phyloP scores from a whole-genome alignment of 768 basidiomycete species.

The Zangia roseola region DNA sequence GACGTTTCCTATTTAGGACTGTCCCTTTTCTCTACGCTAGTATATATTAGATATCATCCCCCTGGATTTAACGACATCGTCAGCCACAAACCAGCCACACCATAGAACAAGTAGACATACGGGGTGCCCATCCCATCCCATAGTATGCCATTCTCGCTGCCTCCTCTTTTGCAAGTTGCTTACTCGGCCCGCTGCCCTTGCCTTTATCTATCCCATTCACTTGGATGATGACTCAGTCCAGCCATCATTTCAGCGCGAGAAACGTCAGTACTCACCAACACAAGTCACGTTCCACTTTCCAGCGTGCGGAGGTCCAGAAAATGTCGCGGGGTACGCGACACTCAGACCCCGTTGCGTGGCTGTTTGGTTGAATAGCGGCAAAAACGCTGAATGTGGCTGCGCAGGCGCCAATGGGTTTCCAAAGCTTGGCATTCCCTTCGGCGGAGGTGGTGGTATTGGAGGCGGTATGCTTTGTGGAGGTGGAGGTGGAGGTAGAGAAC shows the following conservation, averaged over 20 bases:
- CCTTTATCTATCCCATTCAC: conserved; percentile 74
- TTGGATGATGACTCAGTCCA: conserved; percentile 25
- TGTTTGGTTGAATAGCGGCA: conserved; percentile 74
- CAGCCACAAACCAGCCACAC: neutral
- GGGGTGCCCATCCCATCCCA: conserved; percentile 70
- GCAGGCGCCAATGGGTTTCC: conserved; percentile 63
- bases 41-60: conserved; percentile 12
- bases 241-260: neutral
- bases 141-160: conserved; percentile 71
- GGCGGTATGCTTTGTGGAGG: conserved; percentile 31
- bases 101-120: conserved; percentile 24
- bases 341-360: conserved; percentile 62
- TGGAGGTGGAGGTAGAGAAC: conserved; percentile 16
- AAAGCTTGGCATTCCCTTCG: conserved; percentile 28
- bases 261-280: conserved; percentile 50
- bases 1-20: conserved; percentile 21
- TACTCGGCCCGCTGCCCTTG: conserved; percentile 60
- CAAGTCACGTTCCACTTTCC: conserved; percentile 67
- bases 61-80: conserved; percentile 5
- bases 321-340: conserved; percentile 59
- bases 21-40: conserved; percentile 3
- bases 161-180: conserved; percentile 77
- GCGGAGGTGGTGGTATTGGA: conserved; percentile 38
- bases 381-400: conserved; percentile 60
- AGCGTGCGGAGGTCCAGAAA: conserved; percentile 66